These are phyloP conservation scores for Glycine latifolia DNA, from an alignment of 306 rosid species.

Conservation along the genomic window DNA sequence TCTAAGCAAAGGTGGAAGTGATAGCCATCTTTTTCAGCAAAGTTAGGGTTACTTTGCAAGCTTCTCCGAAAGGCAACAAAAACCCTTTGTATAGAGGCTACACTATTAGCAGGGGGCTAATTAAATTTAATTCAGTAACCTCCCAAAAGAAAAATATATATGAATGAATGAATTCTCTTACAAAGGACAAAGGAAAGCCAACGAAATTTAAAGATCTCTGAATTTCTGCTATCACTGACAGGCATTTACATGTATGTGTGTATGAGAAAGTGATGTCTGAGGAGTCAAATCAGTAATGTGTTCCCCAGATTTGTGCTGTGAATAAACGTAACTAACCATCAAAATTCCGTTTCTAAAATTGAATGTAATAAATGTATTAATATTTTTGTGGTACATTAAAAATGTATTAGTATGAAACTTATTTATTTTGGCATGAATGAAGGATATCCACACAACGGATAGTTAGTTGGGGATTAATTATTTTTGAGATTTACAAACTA, in stretches of 20 bases:
- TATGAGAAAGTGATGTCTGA: constrained; percentile 54
- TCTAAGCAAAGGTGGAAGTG: constrained; percentile 27
- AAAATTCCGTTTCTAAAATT: neutral
- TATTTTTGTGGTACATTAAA: neutral
- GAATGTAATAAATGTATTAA: neutral
- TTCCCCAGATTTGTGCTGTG: constrained; percentile 12
- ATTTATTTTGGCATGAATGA: no score
- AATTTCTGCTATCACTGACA: constrained; percentile 67
- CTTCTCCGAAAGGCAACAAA: constrained; percentile 17
- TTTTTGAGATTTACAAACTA: no score
- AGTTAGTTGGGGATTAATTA: no score
- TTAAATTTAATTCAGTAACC: constrained; percentile 43
- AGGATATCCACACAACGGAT: no score
- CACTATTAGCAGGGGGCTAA: constrained; percentile 31
- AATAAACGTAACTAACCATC: neutral
- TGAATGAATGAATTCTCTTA: neutral
- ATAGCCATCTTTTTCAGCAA: constrained; percentile 52
- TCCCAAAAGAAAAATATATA: neutral
- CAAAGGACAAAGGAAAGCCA: constrained; percentile 46
- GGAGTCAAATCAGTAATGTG: constrained; percentile 65
- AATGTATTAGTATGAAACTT: neutral
- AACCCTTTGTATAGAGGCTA: constrained; percentile 37
- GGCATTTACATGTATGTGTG: constrained; percentile 48
- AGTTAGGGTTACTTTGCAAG: constrained; percentile 49
- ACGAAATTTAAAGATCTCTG: constrained; percentile 53